These are phyloP conservation scores for Yamagishiella unicocca DNA, from an alignment of 139 green algal genomes.

Conservation along the genomic window DNA sequence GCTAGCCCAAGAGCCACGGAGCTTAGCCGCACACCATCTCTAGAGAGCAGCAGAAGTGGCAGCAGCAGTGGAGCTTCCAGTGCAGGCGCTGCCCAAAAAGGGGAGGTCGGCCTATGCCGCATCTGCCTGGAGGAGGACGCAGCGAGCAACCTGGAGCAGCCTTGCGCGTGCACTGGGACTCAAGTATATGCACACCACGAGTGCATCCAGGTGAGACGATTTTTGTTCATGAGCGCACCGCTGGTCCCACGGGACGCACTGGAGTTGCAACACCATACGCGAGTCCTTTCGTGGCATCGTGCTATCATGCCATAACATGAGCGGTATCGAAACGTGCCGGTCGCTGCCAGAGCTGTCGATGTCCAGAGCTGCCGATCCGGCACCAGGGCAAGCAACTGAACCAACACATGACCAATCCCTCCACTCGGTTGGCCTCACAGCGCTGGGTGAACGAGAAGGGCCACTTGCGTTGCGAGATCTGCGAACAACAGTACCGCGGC, in stretches of 20 bases:
- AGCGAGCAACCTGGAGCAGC: slow-evolving; percentile 29
- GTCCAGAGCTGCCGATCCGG: too few relatives aligned
- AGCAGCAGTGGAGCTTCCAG: not conserved
- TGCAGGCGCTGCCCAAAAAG: not conserved
- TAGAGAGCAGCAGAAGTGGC: slow-evolving; percentile 6
- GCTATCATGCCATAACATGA: too few relatives aligned
- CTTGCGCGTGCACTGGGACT: slow-evolving; percentile 48
- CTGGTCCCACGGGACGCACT: too few relatives aligned
- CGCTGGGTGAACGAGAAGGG: slow-evolving; percentile 61
- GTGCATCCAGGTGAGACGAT: slow-evolving; percentile 47
- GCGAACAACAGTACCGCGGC: slow-evolving; percentile 49
- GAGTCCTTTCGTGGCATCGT: too few relatives aligned
- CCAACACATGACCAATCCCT: too few relatives aligned
- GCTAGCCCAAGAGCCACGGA: not conserved
- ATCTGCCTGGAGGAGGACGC: slow-evolving; percentile 50
- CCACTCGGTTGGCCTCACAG: too few relatives aligned
- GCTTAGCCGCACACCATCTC: not conserved
- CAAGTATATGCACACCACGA: slow-evolving; percentile 50
- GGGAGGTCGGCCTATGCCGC: not conserved
- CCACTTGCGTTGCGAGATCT: slow-evolving; percentile 54
- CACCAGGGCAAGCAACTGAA: too few relatives aligned
- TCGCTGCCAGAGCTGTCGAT: too few relatives aligned
- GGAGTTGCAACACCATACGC: too few relatives aligned
- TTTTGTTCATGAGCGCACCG: too few relatives aligned
- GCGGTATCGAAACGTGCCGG: too few relatives aligned